phyloP scores from a whole-genome alignment of 139 green algal species.

The Micractinium conductrix region DNA sequence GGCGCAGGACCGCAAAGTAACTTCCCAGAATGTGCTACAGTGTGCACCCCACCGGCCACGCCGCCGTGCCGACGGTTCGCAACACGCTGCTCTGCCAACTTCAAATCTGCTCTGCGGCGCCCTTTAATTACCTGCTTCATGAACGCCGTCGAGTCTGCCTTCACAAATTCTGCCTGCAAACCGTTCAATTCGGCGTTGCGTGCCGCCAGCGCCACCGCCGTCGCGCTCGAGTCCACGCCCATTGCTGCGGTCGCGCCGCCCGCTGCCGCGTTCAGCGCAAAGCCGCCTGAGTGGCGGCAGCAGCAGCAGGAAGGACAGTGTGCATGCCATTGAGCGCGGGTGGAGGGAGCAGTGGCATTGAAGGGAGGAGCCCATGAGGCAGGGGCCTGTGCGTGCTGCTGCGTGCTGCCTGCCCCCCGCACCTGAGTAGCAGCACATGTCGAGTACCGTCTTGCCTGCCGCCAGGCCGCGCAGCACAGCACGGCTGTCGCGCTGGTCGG shows the following conservation, averaged over 20 bases:
- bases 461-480: constrained; percentile 66
- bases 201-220: constrained; percentile 73
- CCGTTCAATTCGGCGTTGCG: constrained; percentile 84
- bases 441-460: constrained; percentile 68
- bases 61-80: too few relatives aligned
- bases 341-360: too few relatives aligned
- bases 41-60: too few relatives aligned
- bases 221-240: constrained; percentile 72
- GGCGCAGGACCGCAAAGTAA: too few relatives aligned
- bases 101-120: too few relatives aligned
- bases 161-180: constrained; percentile 65
- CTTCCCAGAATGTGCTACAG: too few relatives aligned
- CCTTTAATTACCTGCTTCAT: constrained; percentile 63
- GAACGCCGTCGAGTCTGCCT: constrained; percentile 70
- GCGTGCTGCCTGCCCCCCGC: too few relatives aligned
- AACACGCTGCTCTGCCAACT: too few relatives aligned
- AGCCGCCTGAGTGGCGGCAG: constrained; percentile 90
- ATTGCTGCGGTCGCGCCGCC: constrained; percentile 13
- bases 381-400: too few relatives aligned
- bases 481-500: constrained; percentile 88
- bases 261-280: constrained; percentile 60
- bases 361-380: too few relatives aligned
- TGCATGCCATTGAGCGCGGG: too few relatives aligned
- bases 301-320: too few relatives aligned
- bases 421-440: constrained; percentile 97